These are phyloP conservation scores for Pyrenophora graminea DNA, from an alignment of 2,329 filamentous ascomycete genomes.

Conservation along the genomic window DNA sequence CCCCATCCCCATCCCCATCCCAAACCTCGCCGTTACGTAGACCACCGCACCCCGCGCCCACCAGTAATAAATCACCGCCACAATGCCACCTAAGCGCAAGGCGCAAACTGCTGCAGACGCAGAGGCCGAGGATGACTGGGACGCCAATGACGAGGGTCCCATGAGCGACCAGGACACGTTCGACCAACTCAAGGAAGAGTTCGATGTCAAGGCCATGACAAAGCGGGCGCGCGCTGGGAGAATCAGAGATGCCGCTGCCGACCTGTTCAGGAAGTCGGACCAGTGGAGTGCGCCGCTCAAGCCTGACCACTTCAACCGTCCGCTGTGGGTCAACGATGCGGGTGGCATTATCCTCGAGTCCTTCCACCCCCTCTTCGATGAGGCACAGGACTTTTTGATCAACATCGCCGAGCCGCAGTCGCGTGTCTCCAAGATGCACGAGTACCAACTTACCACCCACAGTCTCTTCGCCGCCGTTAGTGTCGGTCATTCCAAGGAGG, in stretches of 20 bases:
- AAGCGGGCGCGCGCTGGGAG: conserved; percentile 33
- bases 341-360: conserved; percentile 91
- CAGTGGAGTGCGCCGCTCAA: conserved; percentile 84
- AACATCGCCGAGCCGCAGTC: conserved; percentile 94
- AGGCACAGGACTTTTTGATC: conserved; percentile 92
- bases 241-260: conserved; percentile 58
- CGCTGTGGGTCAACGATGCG: conserved; percentile 89
- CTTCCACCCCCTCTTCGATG: conserved; percentile 83
- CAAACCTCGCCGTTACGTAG: not conserved
- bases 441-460: conserved; percentile 89
- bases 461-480: conserved; percentile 95
- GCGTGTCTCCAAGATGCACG: conserved; percentile 86
- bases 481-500: conserved; percentile 83
- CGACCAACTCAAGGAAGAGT: conserved; percentile 50
- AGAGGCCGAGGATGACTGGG: conserved; percentile 60
- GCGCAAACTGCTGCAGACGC: conserved; percentile 41
- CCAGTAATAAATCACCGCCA: conserved; percentile 37
- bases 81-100: conserved; percentile 55
- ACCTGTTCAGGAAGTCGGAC: conserved; percentile 67
- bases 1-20: not conserved
- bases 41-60: not conserved
- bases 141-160: conserved; percentile 54
- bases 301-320: conserved; percentile 84
- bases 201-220: conserved; percentile 42
- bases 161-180: conserved; percentile 54